Evolutionary conservation across 306 rosid genomes (phyloP), one percentile per base, ranked within the genome.

Genomic region (Medicago ruthenica): DNA sequence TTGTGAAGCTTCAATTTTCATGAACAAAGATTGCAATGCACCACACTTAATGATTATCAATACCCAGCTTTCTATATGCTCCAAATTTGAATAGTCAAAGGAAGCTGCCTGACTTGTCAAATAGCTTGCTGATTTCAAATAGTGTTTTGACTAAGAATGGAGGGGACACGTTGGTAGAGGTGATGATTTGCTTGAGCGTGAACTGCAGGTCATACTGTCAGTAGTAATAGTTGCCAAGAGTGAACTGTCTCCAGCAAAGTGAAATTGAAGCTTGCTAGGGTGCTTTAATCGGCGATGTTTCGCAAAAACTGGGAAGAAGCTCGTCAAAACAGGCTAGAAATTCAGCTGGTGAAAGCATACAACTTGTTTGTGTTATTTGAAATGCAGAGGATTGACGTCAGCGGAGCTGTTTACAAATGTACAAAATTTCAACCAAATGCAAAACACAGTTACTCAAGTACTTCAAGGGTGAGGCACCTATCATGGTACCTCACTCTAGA

Each of bases 1-100:
- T 27, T 27, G 31, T 3, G 31, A 27, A 92, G 88, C 76, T 81
- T 61, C 67, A 48, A 90, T 64, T 36, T 82, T 14, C 11, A 2
- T 8, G 42, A 61, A 58, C 53, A 90, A 65, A 39, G 84, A 77
- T 61, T 85, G 64, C 79, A 93, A 84, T 2, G 89, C 91, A 12
- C 40, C 70, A 70, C 96, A 90, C 21, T 79, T 78, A 68, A 80
- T 70, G 77, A 93, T 70, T 21, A 53, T 17, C 59, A 60, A 4
- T 34, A 34, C 37, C 37, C 37, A 34, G 3, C 37, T 34, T 34
- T 34, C 7, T 34, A 92, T 86, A 36, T 59, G 81, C 37, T 47
- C 71, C 67, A 87, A 83, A 39, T 71, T 76, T 1, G 88, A 80
- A 24, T 11, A 9, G 53, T 87, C 81, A 1, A 92, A 83, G 1